phyloP scores from a whole-genome alignment of 495 filamentous ascomycete species.

The Neohortaea acidophila region DNA sequence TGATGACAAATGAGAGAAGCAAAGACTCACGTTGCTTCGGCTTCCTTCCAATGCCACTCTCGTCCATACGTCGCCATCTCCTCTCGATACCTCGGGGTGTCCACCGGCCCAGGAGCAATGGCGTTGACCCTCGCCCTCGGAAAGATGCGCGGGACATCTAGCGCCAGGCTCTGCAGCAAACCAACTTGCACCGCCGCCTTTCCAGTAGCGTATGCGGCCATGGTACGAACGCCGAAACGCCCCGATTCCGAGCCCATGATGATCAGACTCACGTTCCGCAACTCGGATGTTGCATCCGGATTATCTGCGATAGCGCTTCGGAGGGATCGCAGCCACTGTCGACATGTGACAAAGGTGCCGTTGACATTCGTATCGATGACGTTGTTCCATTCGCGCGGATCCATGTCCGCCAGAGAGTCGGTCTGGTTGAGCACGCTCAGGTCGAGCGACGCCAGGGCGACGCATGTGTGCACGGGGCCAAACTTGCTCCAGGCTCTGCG shows the following conservation, averaged over 20 bases:
- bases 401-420: conserved; percentile 26
- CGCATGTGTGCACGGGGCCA: conserved; percentile 26
- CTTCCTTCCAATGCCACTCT: conserved; percentile 24
- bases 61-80: conserved; percentile 26
- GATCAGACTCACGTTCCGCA: conserved; percentile 27
- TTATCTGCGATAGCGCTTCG: not conserved
- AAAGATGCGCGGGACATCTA: conserved; percentile 25
- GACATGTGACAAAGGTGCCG: conserved; percentile 31
- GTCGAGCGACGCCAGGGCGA: conserved; percentile 30
- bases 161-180: conserved; percentile 27
- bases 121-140: conserved; percentile 29
- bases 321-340: conserved; percentile 22
- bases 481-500: conserved; percentile 16
- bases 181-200: conserved; percentile 32
- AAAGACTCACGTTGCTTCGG: conserved; percentile 25
- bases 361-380: conserved; percentile 30
- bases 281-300: not conserved
- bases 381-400: conserved; percentile 23
- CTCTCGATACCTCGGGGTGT: conserved; percentile 26
- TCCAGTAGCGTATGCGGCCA: conserved; percentile 28
- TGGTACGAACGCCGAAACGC: conserved; percentile 29
- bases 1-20: not conserved
- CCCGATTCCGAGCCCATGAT: conserved; percentile 32
- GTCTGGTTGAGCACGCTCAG: conserved; percentile 26
- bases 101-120: conserved; percentile 30